Conservation (phyloP, 139 green algal genomes). For the Auxenochlorella pyrenoidosa region DNA sequence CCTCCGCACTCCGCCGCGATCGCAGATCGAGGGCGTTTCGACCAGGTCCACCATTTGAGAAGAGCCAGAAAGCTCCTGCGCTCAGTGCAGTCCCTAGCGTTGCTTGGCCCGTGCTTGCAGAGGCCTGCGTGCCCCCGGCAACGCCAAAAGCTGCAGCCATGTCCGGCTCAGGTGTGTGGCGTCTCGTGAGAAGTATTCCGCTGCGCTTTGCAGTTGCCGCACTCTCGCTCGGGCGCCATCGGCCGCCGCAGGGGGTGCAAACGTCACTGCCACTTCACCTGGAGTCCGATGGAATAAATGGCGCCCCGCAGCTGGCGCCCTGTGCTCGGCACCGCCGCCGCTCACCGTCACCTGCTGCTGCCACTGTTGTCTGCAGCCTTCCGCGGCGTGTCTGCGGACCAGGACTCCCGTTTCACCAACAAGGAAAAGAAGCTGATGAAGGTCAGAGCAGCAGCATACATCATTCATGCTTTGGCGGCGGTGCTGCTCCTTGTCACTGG, state of each 20-base stretch:
- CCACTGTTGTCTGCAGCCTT: constrained; percentile 15
- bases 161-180: constrained; percentile 1
- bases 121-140: too few relatives aligned
- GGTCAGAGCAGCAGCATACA: neutral
- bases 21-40: too few relatives aligned
- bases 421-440: constrained; percentile 83
- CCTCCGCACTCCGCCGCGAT: too few relatives aligned
- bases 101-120: too few relatives aligned
- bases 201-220: neutral
- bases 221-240: neutral
- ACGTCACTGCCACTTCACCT: too few relatives aligned
- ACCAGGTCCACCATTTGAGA: too few relatives aligned
- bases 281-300: too few relatives aligned
- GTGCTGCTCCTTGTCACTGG: neutral
- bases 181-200: neutral
- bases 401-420: constrained; percentile 82
- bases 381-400: constrained; percentile 56
- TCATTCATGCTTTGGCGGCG: neutral
- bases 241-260: neutral
- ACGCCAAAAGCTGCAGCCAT: neutral
- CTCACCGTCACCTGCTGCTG: neutral
- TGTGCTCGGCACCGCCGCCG: neutral
- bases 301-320: too few relatives aligned
- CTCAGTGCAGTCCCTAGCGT: too few relatives aligned
- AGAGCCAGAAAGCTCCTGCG: too few relatives aligned